phyloP scores from a whole-genome alignment of 345 rosid species.

The Odontarrhena argentea region DNA sequence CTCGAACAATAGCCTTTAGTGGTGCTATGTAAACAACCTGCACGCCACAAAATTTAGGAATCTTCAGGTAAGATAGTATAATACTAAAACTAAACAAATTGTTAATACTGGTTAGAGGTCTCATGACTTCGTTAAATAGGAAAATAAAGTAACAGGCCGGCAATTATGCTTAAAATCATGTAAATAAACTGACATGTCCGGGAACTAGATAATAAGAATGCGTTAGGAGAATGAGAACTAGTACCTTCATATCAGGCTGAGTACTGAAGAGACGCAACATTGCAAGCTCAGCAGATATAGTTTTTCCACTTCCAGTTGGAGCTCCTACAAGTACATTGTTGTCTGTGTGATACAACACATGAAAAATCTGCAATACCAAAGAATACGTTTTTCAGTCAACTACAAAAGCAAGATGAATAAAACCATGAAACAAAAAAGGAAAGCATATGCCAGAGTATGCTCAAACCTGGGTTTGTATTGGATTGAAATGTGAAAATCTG shows the following conservation, averaged over 20 bases:
- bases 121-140: conserved; percentile 1
- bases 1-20: conserved; percentile 96
- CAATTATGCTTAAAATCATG: conserved; percentile 6
- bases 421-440: conserved; percentile 26
- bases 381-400: conserved; percentile 30
- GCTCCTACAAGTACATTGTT: conserved; percentile 93
- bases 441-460: conserved; percentile 30
- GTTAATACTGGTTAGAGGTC: conserved; percentile 9
- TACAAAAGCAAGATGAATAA: conserved; percentile 13
- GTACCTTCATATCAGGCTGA: conserved; percentile 97
- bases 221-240: conserved; percentile 9
- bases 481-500: conserved; percentile 96
- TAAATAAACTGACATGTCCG: conserved; percentile 12
- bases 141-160: conserved; percentile 9
- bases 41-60: conserved; percentile 22
- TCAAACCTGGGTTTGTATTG: conserved; percentile 93
- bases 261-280: conserved; percentile 91
- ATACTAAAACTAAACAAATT: conserved; percentile 8
- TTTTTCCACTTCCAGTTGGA: conserved; percentile 99
- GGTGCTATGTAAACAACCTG: conserved; percentile 99
- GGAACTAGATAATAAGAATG: conserved; percentile 15
- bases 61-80: conserved; percentile 14
- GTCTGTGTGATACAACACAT: conserved; percentile 88
- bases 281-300: conserved; percentile 98
- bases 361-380: conserved; percentile 69